Base-by-base conservation (phyloP, 495 filamentous ascomycete genomes). In the Tuber borchii region DNA sequence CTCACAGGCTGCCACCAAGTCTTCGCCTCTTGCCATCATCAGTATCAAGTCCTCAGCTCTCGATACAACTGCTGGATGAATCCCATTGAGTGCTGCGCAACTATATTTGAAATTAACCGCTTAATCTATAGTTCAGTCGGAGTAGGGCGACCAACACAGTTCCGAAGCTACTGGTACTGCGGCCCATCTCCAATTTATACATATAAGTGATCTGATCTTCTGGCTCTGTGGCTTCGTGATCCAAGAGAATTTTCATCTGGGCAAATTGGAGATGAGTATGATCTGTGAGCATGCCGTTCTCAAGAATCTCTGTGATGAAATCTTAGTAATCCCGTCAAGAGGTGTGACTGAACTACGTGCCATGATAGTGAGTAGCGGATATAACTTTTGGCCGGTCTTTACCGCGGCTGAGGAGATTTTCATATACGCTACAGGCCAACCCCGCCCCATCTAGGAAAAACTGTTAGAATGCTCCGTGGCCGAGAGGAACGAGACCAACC, bases 361-460 rank as follows among this genome's bases (percentile, higher is more conserved):
- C 80, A 83, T 97, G 94, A 77, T 96, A 97, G 82, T 99, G 96
- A 0, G 96, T 98, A 8, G 93, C 92, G 43, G 87, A 93, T 37
- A 97, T 86, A 51, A 97, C 90, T 83, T 93, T 97, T 0, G 96
- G 94, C 61, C 89, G 83, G n/a, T 91, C 86, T 4, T 84, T 75
- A 3, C 86, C 89, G 26, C 86, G 84, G 51, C 84, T 85, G 5
- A 95, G 86, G 40, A 97, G 88, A 83, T 97, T 87, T 78, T 92
- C 88, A 51, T 97, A 90, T 9, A 95, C 89, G 10, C 93, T 93
- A 73, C 90, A 91, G 71, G 93, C 90, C n/a, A 99, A 85, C 0
- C 93, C 96, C 7, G 94, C 92, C 34, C 95, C 95, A 85, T 95
- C 56, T 65, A 31, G 34, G 26, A 19, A 65, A 65, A 22, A 14